Evolutionary conservation across 345 rosid species (phyloP), one percentile per base, ranked within the genome.

Genomic region (Brassica carinata): DNA sequence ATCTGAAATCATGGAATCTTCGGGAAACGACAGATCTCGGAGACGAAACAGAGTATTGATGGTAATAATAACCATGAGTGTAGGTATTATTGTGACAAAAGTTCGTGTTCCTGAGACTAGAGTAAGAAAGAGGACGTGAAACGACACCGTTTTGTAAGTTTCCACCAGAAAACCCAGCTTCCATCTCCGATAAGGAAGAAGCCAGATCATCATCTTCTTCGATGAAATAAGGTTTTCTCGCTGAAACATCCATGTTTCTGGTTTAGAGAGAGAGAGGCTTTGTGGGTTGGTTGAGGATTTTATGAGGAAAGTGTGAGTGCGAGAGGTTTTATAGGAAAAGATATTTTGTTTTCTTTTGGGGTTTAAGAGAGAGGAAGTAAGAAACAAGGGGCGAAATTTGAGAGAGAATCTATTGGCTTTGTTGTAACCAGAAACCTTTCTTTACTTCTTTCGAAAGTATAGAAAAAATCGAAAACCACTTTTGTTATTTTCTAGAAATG

Each of bases 1-100:
- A 87, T 82, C 94, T 87, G 15, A 90, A 84, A 76, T 90, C 92
- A 82, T 86, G 91, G 65, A 88, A 89, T 83, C 91, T 88, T 59
- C 77, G 78, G 14, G 85, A 75, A 8, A 81, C 71, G 5, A 73
- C 75, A 80, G 90, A 88, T 80, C 93, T 87, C 2, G 91, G 89
- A 38, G 96, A 92, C 14, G 85, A 80, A 33, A 77, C 83, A 1
- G 85, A 78, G 57, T 79, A 77, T 1, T 81, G 83, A 40, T 81
- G 65, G 72, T 75, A 15, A 55, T 75, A 80, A 75, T 69, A 67
- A 43, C 77, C 45, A 6, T 33, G 83, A 55, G 64, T 51, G 10
- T 73, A 66, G n/a, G 15, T 84, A 45, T 11, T 84, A 48, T 3
- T 67, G 77, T 59, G 9, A 13, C 45, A 65, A 27, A 10, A 40